Evolutionary conservation across 2,329 filamentous ascomycete species (phyloP).

Genomic region (Ceratocystis lukuohia): DNA sequence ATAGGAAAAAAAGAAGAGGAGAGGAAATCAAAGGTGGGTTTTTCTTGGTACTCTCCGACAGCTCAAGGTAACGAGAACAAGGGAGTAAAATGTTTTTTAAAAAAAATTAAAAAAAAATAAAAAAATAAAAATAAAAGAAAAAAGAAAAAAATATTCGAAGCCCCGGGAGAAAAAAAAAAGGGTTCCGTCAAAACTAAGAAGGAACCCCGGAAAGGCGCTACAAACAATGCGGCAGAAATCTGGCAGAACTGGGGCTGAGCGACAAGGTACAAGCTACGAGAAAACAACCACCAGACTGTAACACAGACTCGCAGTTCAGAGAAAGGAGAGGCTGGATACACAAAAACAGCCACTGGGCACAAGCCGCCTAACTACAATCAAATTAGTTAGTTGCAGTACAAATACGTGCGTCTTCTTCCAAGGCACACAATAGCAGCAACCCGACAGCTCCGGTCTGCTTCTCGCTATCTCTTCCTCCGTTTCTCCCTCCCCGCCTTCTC

Average conservation of each 20-base stretch:
- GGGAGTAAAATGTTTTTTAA: background rate
- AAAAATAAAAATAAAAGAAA: background rate
- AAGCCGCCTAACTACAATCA: too few species aligned
- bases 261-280: background rate
- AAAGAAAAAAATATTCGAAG: background rate
- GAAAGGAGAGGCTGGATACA: too few species aligned
- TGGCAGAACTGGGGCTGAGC: background rate
- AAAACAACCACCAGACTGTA: background rate
- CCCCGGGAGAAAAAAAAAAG: background rate
- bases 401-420: too few species aligned
- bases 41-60: background rate
- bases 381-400: too few species aligned
- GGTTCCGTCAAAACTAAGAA: background rate
- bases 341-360: too few species aligned
- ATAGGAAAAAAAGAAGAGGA: background rate
- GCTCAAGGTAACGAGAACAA: background rate
- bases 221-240: background rate
- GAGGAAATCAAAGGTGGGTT: background rate
- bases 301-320: background rate
- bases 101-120: background rate
- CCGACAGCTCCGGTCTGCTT: too few species aligned
- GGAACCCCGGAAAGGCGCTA: background rate
- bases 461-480: too few species aligned
- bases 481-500: background rate
- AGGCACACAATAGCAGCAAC: too few species aligned